Base-by-base conservation (phyloP, 441 rosid genomes). In the Eruca vesicaria region DNA sequence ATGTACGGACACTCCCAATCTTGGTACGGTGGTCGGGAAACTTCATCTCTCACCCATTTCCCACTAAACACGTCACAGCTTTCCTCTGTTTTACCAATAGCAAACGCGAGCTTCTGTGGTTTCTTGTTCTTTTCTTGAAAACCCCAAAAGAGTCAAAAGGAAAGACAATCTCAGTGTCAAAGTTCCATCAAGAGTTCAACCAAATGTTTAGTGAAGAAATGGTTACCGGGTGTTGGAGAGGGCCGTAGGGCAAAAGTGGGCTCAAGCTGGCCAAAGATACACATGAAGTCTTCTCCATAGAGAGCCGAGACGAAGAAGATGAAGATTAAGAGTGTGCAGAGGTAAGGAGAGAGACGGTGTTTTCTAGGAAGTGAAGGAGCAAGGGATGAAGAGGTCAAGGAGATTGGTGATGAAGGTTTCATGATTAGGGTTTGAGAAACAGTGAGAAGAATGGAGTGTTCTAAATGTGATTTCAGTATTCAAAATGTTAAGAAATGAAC, bases 1-100 rank as follows among this genome's bases (percentile, higher is more conserved):
- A 93, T 93, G 76, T 91, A 93, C 9, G 97, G 98, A 76, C 98
- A 93, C 74, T 89, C 93, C 74, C 83, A 86, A 79, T 95, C 98
- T 78, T 85, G 59, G 62, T 95, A 95, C 33, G 56, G 85, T 45
- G 97, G 99, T 79, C 91, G 83, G 43, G 74, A 81, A 41, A 41
- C 66, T 83, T 88, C 84, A 66, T 91, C 97, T 80, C 82, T 73
- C 12, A 91, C 90, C 99, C 99, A 95, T 9, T 79, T 87, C 69
- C 99, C 99, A 18, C 85, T 81, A 76, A 86, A 95, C 31, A 88
- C 28, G 35, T 93, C 93, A 55, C 99, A 95, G 0, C 74, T 83
- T 66, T 82, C 93, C 38, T 82, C 86, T 5, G 75, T 79, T 83
- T 66, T 84, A 64, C 91, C 91, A 3, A 83, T 66, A 0, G 91